Evolutionary conservation across 352 stramenopile genomes (phyloP).

Genomic region (Phytopythium vexans): DNA sequence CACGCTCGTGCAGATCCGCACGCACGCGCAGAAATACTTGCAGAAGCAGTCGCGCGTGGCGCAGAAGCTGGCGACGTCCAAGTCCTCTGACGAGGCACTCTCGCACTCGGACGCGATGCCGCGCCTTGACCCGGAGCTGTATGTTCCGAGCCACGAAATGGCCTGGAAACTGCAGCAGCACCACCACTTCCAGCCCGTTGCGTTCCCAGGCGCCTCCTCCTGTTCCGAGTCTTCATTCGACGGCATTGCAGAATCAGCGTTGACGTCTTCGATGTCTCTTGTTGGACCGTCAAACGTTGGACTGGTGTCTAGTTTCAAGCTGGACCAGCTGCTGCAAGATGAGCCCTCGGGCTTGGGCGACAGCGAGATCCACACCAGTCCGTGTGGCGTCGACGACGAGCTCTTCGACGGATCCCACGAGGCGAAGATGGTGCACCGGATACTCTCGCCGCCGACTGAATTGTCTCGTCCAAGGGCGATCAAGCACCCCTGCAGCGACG

Average conservation of each 20-base stretch:
- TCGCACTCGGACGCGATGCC: too few species aligned
- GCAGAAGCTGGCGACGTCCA: conserved; percentile 22
- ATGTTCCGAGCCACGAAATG: too few species aligned
- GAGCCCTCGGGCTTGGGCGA: conserved; percentile 31
- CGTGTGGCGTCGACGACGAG: conserved; percentile 47
- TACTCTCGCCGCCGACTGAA: background rate
- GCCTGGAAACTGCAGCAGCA: too few species aligned
- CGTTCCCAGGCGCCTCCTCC: conserved; percentile 21
- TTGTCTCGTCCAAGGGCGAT: background rate
- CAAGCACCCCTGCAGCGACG: background rate
- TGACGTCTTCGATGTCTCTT: conserved; percentile 8
- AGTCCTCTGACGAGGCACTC: too few species aligned
- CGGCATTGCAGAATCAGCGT: conserved; percentile 4
- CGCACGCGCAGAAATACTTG: conserved; percentile 96
- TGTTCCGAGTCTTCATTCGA: conserved; percentile 10
- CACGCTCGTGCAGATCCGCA: conserved; percentile 94
- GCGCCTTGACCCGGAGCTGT: too few species aligned
- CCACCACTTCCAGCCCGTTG: conserved; percentile 19
- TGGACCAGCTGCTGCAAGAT: conserved; percentile 69
- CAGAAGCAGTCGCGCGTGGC: conserved; percentile 78
- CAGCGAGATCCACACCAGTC: conserved; percentile 43
- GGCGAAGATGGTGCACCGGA: background rate
- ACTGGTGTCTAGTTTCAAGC: conserved; percentile 11
- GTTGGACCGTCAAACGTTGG: background rate
- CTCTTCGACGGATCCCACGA: conserved; percentile 5